Evolutionary conservation across 768 basidiomycete genomes (phyloP).

Genomic region (Panaeolus cyanescens): DNA sequence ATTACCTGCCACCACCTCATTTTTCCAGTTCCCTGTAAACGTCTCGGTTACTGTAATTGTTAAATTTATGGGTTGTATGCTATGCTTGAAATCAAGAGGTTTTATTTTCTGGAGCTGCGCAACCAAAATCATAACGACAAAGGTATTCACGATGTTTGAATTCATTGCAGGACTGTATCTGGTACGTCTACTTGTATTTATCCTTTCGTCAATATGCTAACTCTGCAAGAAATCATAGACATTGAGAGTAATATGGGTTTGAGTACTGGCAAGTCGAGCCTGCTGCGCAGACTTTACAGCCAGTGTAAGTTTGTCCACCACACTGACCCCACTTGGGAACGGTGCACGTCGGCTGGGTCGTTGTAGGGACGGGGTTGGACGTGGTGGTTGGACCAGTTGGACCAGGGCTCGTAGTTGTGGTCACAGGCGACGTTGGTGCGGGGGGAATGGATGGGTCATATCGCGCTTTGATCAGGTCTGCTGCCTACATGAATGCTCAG

Average conservation of each 20-base stretch:
- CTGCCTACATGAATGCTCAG: conserved; percentile 5
- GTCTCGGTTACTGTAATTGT: too few relatives aligned
- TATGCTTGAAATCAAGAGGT: neutral
- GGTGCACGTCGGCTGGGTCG: conserved; percentile 1
- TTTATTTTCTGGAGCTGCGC: neutral
- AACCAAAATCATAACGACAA: neutral
- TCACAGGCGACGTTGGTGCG: neutral
- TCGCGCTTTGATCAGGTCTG: conserved; percentile 8
- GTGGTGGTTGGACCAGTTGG: conserved; percentile 3
- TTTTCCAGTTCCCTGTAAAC: too few relatives aligned
- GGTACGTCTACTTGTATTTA: too few relatives aligned
- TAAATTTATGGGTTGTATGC: too few relatives aligned
- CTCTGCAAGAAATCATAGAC: neutral
- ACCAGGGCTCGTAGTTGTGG: neutral
- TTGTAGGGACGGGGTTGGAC: neutral
- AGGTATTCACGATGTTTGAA: too few relatives aligned
- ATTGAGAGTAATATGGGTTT: neutral
- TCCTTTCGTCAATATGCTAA: neutral
- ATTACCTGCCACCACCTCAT: too few relatives aligned
- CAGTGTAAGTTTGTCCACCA: conserved; percentile 5
- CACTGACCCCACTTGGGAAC: conserved; percentile 9
- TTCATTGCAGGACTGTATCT: too few relatives aligned
- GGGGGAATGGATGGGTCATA: conserved; percentile 8
- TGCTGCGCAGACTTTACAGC: conserved; percentile 7
- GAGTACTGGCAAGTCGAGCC: conserved; percentile 7